Percentiles rank a stretch among this genome's conserved stretches.
Conservation (phyloP, 1,284 basidiomycete species). For the Microbotryum intermedium region DNA sequence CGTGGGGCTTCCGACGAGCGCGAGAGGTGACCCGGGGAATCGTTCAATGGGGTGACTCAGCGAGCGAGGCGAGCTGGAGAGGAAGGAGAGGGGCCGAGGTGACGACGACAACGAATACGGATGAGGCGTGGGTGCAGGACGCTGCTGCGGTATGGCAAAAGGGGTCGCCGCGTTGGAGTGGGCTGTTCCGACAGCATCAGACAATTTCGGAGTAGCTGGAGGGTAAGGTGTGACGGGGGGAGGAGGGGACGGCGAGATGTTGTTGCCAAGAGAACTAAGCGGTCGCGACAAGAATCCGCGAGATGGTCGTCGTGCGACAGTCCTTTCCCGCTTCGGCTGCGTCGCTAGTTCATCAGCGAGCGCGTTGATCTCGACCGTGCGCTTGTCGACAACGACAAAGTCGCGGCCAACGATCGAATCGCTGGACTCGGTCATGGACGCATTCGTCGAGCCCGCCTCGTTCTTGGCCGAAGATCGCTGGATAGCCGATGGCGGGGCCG, state of each 20-base stretch:
- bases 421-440: constrained; percentile 28
- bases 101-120: constrained; percentile 29
- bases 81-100: constrained; percentile 25
- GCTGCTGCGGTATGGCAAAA: constrained; percentile 37
- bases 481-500: constrained; percentile 9
- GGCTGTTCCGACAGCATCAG: not conserved
- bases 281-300: constrained; percentile 32
- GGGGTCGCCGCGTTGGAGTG: constrained; percentile 35
- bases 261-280: constrained; percentile 20
- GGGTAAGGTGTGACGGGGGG: constrained; percentile 39
- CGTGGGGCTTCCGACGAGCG: constrained; percentile 29
- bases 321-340: constrained; percentile 37
- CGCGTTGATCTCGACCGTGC: constrained; percentile 50
- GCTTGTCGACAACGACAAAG: constrained; percentile 52
- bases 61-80: constrained; percentile 24
- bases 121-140: constrained; percentile 10
- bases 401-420: constrained; percentile 41
- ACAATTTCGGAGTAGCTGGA: not conserved
- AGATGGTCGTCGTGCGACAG: constrained; percentile 40
- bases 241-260: constrained; percentile 35
- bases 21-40: constrained; percentile 30
- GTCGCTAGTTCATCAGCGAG: constrained; percentile 48
- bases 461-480: constrained; percentile 11
- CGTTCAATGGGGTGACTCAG: constrained; percentile 14
- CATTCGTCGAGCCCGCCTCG: constrained; percentile 12